Evolutionary conservation across 805 yeast genomes (phyloP).

Genomic region (Ogataea angusta): DNA sequence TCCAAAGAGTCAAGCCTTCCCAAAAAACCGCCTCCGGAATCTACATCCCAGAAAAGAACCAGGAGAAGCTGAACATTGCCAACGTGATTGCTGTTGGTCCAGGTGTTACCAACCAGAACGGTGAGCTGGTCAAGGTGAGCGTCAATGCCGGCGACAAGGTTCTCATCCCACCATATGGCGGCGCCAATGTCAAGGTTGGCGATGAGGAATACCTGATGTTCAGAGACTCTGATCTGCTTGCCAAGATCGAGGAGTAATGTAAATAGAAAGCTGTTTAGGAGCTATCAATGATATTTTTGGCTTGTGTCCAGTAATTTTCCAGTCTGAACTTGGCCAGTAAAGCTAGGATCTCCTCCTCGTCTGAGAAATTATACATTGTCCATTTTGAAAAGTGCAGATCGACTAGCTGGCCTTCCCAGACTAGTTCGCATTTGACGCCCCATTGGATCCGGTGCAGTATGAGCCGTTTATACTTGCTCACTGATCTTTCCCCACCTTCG

Average conservation of each 20-base stretch:
- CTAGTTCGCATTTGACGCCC: constrained; percentile 43
- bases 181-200: constrained; percentile 82
- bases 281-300: constrained; percentile 10
- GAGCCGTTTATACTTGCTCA: constrained; percentile 61
- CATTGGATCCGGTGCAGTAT: constrained; percentile 64
- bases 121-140: constrained; percentile 66
- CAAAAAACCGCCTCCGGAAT: constrained; percentile 91
- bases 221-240: constrained; percentile 93
- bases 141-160: constrained; percentile 92
- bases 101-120: constrained; percentile 64
- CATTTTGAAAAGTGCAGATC: constrained; percentile 60
- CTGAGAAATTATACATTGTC: constrained; percentile 56
- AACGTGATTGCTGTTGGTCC: constrained; percentile 95
- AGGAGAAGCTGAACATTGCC: constrained; percentile 89
- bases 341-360: constrained; percentile 48
- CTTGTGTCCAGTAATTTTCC: constrained; percentile 58
- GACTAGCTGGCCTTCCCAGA: constrained; percentile 72
- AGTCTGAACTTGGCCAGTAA: constrained; percentile 49
- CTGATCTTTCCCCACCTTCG: constrained; percentile 67
- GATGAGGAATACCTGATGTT: constrained; percentile 55
- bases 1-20: constrained; percentile 92
- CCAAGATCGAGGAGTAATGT: constrained; percentile 66
- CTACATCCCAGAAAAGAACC: constrained; percentile 94
- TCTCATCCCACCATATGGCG: constrained; percentile 92
- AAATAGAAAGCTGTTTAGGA: neutral